Conservation (phyloP, 2,329 filamentous ascomycete genomes). For the Cercospora zeina region DNA sequence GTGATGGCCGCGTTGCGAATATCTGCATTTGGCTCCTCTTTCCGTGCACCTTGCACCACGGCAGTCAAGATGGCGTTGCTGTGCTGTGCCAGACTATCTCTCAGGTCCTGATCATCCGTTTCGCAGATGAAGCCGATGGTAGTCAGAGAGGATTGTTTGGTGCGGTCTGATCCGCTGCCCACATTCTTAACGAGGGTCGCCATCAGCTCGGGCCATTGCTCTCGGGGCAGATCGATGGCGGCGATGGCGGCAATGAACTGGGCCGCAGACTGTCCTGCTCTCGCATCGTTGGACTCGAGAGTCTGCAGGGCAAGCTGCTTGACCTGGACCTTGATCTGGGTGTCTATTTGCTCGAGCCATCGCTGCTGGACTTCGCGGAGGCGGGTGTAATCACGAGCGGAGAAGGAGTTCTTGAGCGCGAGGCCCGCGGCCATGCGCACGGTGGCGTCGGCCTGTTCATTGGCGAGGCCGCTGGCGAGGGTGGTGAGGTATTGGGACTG, state of each 20-base stretch:
- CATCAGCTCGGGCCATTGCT: constrained; percentile 94
- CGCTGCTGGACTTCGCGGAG: constrained; percentile 88
- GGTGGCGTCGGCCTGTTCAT: constrained; percentile 77
- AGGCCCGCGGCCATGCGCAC: constrained; percentile 94
- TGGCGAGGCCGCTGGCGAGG: constrained; percentile 90
- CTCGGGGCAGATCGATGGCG: constrained; percentile 86
- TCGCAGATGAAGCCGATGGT: constrained; percentile 99
- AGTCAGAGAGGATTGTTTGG: constrained; percentile 92
- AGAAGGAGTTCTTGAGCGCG: constrained; percentile 97
- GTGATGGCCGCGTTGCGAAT: constrained; percentile 91
- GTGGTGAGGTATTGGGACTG: constrained; percentile 91
- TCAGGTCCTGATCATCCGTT: constrained; percentile 82
- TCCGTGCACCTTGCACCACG: constrained; percentile 93
- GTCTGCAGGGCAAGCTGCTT: constrained; percentile 91
- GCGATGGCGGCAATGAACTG: constrained; percentile 96
- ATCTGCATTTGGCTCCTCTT: constrained; percentile 89
- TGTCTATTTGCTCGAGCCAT: constrained; percentile 83
- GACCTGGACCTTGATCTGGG: constrained; percentile 79
- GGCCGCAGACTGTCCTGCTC: constrained; percentile 84
- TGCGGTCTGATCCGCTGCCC: constrained; percentile 77
- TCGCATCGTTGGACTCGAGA: constrained; percentile 72
- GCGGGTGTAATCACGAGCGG: constrained; percentile 82
- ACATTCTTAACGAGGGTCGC: constrained; percentile 86
- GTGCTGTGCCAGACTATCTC: constrained; percentile 76
- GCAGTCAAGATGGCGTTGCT: constrained; percentile 98